Evolutionary conservation across 306 rosid species (phyloP).

Genomic region (Fagus sylvatica): DNA sequence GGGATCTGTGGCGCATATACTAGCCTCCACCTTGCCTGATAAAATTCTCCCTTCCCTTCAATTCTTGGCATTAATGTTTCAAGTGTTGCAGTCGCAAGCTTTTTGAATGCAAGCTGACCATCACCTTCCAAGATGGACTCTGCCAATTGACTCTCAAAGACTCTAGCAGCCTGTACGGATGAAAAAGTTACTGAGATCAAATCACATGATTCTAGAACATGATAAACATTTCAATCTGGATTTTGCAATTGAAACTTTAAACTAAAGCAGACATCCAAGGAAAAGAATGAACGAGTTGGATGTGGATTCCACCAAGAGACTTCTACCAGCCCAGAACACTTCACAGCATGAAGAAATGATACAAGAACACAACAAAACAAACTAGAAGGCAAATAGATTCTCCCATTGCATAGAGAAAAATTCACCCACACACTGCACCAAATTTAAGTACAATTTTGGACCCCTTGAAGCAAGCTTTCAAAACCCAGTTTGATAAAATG

Average conservation of each 20-base stretch:
- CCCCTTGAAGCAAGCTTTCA: neutral
- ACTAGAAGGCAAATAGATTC: neutral
- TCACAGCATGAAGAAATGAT: neutral
- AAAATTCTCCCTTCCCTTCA: conserved; percentile 91
- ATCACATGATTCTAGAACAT: conserved; percentile 12
- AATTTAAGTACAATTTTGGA: neutral
- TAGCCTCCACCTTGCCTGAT: conserved; percentile 83
- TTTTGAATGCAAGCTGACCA: conserved; percentile 74
- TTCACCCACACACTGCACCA: neutral
- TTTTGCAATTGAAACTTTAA: conserved; percentile 15
- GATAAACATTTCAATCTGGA: neutral
- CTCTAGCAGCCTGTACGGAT: conserved; percentile 68
- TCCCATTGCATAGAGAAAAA: conserved; percentile 3
- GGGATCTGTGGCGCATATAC: conserved; percentile 91
- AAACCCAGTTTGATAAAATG: neutral
- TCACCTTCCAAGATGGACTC: conserved; percentile 62
- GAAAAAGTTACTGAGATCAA: conserved; percentile 21
- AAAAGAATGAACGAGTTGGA: neutral
- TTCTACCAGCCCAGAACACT: neutral
- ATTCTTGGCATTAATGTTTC: conserved; percentile 91
- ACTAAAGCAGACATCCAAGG: neutral
- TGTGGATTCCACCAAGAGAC: neutral
- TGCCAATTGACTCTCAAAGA: conserved; percentile 75
- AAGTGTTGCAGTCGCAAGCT: conserved; percentile 86
- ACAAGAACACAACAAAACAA: neutral